phyloP scores from a whole-genome alignment of 2,329 filamentous ascomycete genomes.

The Parasarocladium wereldwijsianum region DNA sequence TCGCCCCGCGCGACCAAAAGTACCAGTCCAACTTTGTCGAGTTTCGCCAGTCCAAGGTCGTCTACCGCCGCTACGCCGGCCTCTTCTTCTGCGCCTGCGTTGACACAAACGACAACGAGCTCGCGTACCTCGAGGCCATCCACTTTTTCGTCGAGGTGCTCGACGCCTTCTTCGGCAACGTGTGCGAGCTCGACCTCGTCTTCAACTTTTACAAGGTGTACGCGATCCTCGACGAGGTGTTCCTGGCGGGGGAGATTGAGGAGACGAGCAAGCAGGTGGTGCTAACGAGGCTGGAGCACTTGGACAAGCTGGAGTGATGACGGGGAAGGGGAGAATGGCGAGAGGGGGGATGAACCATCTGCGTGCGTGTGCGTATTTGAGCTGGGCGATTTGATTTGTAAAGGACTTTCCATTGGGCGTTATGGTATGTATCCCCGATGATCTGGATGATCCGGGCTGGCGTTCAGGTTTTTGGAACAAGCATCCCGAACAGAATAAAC shows the following conservation, averaged over 20 bases:
- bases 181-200: slow-evolving; percentile 89
- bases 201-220: slow-evolving; percentile 84
- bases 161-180: slow-evolving; percentile 97
- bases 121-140: slow-evolving; percentile 92
- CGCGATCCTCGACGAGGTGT: slow-evolving; percentile 95
- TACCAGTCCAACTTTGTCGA: slow-evolving; percentile 99
- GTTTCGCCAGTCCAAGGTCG: slow-evolving; percentile 85
- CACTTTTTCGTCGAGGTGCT: slow-evolving; percentile 99
- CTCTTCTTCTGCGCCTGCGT: slow-evolving; percentile 99
- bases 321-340: no score
- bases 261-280: slow-evolving; percentile 99
- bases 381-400: no score
- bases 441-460: no score
- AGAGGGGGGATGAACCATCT: neutral
- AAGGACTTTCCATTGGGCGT: no score
- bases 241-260: slow-evolving; percentile 93
- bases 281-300: slow-evolving; percentile 78
- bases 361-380: no score
- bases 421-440: no score
- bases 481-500: no score
- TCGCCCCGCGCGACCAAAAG: slow-evolving; percentile 94
- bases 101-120: slow-evolving; percentile 96
- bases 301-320: slow-evolving; percentile 90
- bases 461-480: no score
- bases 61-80: slow-evolving; percentile 93